Evolutionary conservation across 352 stramenopile genomes (phyloP).

Genomic region (Phytophthora pinifolia): DNA sequence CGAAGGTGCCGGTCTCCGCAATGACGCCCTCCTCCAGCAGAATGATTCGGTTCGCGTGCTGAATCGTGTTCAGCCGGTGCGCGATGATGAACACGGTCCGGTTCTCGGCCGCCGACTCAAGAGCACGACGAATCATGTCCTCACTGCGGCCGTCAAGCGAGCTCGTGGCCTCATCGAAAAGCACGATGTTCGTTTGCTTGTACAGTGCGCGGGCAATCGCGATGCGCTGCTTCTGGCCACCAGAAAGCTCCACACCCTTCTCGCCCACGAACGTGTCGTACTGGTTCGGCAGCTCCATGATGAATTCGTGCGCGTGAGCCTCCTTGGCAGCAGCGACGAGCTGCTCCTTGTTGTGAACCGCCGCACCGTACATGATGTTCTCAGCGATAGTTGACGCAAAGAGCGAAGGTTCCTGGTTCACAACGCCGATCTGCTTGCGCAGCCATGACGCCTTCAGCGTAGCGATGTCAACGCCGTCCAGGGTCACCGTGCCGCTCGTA

Average conservation of each 20-base stretch:
- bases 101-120: conserved; percentile 65
- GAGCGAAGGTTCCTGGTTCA: conserved; percentile 84
- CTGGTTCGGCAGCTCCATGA: conserved; percentile 85
- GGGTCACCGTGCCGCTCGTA: conserved; percentile 51
- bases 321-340: conserved; percentile 64
- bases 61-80: conserved; percentile 85
- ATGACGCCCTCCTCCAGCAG: conserved; percentile 83
- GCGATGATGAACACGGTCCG: conserved; percentile 85
- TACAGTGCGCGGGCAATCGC: conserved; percentile 83
- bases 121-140: conserved; percentile 69
- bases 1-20: conserved; percentile 71
- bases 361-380: conserved; percentile 85
- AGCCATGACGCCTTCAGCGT: conserved; percentile 70
- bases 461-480: conserved; percentile 75
- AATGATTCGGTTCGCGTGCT: conserved; percentile 81
- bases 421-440: conserved; percentile 85
- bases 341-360: conserved; percentile 52
- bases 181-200: conserved; percentile 77
- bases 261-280: conserved; percentile 98
- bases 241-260: conserved; percentile 95
- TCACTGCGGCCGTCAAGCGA: conserved; percentile 83
- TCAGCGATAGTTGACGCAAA: conserved; percentile 81
- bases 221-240: conserved; percentile 96
- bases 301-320: conserved; percentile 81
- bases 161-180: conserved; percentile 87